These are phyloP conservation scores for Lactarius tabidus DNA, from an alignment of 768 basidiomycete species.

Conservation along the genomic window DNA sequence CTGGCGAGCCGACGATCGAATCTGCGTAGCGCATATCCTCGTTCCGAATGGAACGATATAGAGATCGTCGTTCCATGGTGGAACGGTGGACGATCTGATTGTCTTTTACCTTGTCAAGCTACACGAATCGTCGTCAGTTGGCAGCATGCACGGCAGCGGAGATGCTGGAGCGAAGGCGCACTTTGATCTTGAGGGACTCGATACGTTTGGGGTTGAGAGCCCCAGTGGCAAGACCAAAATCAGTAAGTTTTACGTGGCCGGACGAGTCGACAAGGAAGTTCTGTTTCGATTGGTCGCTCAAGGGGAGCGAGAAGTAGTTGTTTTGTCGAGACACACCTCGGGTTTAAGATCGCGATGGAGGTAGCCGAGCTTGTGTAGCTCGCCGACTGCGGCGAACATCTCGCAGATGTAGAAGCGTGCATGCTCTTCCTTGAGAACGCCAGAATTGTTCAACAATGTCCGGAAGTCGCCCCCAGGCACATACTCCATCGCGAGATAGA, in stretches of 20 bases:
- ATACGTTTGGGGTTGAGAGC: conserved; percentile 92
- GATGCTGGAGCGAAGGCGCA: conserved; percentile 31
- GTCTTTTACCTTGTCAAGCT: conserved; percentile 97
- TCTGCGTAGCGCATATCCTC: conserved; percentile 93
- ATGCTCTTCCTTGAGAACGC: conserved; percentile 95
- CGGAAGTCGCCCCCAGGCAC: conserved; percentile 98
- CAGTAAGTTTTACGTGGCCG: conserved; percentile 96
- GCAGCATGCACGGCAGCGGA: neutral
- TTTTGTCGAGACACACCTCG: conserved; percentile 55
- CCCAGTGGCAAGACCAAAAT: conserved; percentile 96
- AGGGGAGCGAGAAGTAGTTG: neutral
- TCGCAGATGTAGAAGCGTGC: conserved; percentile 96
- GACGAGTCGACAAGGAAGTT: conserved; percentile 95
- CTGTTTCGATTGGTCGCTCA: conserved; percentile 36
- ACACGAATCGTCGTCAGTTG: conserved; percentile 13
- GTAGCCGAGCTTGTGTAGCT: conserved; percentile 95
- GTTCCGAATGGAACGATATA: conserved; percentile 88
- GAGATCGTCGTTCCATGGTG: conserved; percentile 89
- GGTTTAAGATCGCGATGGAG: conserved; percentile 98
- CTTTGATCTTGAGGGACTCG: conserved; percentile 91
- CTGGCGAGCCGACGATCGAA: conserved; percentile 95
- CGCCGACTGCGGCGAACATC: conserved; percentile 93
- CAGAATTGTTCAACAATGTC: conserved; percentile 95
- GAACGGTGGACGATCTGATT: conserved; percentile 85
- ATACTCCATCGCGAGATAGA: conserved; percentile 99